Evolutionary conservation across 2,329 filamentous ascomycete genomes (phyloP).

Genomic region (Pseudonectria buxi): DNA sequence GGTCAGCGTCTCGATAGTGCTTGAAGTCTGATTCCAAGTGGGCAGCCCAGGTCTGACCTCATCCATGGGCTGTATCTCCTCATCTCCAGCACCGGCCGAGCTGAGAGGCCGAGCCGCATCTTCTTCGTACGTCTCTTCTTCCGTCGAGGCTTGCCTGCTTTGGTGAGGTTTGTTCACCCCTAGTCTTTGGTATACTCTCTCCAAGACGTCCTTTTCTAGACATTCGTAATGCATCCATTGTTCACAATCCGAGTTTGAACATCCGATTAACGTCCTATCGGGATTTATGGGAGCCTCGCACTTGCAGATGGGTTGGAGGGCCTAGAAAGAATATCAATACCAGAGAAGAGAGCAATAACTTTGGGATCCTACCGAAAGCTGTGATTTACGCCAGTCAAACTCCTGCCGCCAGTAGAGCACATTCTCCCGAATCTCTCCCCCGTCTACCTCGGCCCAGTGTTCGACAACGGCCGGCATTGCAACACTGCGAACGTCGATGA

Average conservation of each 20-base stretch:
- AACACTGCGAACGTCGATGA: slow-evolving; percentile 67
- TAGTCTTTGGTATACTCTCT: slow-evolving; percentile 42
- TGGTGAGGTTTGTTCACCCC: slow-evolving; percentile 45
- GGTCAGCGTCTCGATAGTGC: slow-evolving; percentile 25
- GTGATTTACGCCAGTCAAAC: slow-evolving; percentile 49
- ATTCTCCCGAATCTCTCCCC: slow-evolving; percentile 54
- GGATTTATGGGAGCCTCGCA: slow-evolving; percentile 57
- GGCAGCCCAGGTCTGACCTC: slow-evolving; percentile 44
- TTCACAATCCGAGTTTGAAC: slow-evolving; percentile 46
- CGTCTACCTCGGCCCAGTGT: slow-evolving; percentile 63
- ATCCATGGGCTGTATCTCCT: slow-evolving; percentile 45
- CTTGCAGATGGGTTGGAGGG: slow-evolving; percentile 48
- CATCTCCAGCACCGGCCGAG: slow-evolving; percentile 43
- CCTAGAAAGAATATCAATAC: slow-evolving; percentile 30
- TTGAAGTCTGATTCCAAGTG: slow-evolving; percentile 23
- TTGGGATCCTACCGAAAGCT: slow-evolving; percentile 47
- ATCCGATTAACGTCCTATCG: slow-evolving; percentile 53
- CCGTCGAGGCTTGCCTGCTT: slow-evolving; percentile 29
- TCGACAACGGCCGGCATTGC: slow-evolving; percentile 54
- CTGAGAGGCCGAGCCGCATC: slow-evolving; percentile 38
- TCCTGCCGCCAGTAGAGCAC: slow-evolving; percentile 60
- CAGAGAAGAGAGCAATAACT: not conserved
- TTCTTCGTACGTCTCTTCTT: slow-evolving; percentile 31
- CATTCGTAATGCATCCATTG: slow-evolving; percentile 60
- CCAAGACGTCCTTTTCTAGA: slow-evolving; percentile 48